phyloP scores from a whole-genome alignment of 164 flowering plant species.

The Kingdonia uniflora region DNA sequence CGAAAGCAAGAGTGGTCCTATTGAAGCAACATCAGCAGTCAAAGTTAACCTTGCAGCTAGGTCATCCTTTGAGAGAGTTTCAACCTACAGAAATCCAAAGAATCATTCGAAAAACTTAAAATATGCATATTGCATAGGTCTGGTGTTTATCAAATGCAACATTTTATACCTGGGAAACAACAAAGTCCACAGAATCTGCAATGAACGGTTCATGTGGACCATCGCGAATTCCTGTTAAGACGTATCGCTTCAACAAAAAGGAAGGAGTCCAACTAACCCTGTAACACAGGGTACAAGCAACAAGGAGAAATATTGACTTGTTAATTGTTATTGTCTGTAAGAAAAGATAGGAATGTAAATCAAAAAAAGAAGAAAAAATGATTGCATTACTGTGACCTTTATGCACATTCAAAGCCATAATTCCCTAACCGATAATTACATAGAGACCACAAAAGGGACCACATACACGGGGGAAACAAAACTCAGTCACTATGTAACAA shows the following conservation, averaged over 20 bases:
- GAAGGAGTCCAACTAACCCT: slow-evolving; percentile 96
- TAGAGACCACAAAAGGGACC: too few relatives aligned
- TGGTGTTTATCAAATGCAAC: too few relatives aligned
- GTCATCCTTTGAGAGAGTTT: slow-evolving; percentile 80
- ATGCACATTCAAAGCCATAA: too few relatives aligned
- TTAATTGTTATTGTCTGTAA: too few relatives aligned
- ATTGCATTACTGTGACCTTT: too few relatives aligned
- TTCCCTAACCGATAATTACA: too few relatives aligned
- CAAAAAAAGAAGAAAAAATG: too few relatives aligned
- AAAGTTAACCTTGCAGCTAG: slow-evolving; percentile 88
- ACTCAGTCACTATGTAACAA: too few relatives aligned
- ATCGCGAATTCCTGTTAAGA: slow-evolving; percentile 81
- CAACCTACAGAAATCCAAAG: slow-evolving; percentile 43
- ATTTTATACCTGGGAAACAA: slow-evolving; percentile 73
- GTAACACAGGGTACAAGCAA: slow-evolving; percentile 18
- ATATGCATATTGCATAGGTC: too few relatives aligned
- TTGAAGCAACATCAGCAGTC: slow-evolving; percentile 68
- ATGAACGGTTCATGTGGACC: slow-evolving; percentile 99
- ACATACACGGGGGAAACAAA: too few relatives aligned
- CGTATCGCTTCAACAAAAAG: slow-evolving; percentile 83
- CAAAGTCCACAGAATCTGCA: slow-evolving; percentile 98
- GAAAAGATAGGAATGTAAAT: too few relatives aligned
- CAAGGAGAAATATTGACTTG: not conserved
- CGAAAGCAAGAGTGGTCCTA: slow-evolving; percentile 73
- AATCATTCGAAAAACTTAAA: too few relatives aligned